Conservation (phyloP, 1,139 yeast species). For the Nadsonia commutata region DNA sequence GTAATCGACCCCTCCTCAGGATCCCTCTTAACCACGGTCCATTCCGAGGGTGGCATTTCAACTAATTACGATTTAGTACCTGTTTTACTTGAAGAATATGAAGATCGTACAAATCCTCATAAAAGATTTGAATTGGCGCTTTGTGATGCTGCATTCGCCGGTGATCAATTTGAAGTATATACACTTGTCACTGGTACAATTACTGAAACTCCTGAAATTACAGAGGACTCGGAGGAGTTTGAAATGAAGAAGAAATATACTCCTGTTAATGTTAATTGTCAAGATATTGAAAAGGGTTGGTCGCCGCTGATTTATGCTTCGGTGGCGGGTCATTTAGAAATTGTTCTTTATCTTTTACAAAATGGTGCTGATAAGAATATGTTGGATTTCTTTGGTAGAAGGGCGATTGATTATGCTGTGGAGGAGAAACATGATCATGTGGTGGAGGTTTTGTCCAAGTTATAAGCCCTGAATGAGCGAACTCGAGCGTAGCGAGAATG, state of each 20-base stretch:
- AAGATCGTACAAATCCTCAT: slow-evolving; percentile 7
- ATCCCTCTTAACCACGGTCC: slow-evolving; percentile 10
- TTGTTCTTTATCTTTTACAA: slow-evolving; percentile 9
- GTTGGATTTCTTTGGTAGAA: slow-evolving; percentile 8
- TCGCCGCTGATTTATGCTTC: slow-evolving; percentile 12
- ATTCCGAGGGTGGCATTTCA: slow-evolving; percentile 12
- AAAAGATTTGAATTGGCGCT: slow-evolving; percentile 1
- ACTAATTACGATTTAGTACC: slow-evolving; percentile 10
- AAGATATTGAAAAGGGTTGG: slow-evolving; percentile 12
- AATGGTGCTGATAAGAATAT: slow-evolving; percentile 9
- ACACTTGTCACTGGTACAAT: slow-evolving; percentile 28
- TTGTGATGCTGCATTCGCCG: slow-evolving; percentile 36
- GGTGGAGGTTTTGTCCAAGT: slow-evolving; percentile 4
- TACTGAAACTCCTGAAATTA: background rate
- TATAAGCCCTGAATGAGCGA: no score
- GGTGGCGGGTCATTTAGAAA: slow-evolving; percentile 10
- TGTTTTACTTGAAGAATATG: slow-evolving; percentile 10
- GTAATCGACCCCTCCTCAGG: slow-evolving; percentile 6
- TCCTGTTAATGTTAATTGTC: slow-evolving; percentile 3
- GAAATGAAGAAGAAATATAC: background rate
- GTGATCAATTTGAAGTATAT: slow-evolving; percentile 67
- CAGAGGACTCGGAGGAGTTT: background rate
- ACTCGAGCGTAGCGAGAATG: no score
- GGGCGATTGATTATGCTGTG: slow-evolving; percentile 11
- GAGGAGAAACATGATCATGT: slow-evolving; percentile 10